Conservation (phyloP, 768 basidiomycete species). For the Leucosporidium scottii region DNA sequence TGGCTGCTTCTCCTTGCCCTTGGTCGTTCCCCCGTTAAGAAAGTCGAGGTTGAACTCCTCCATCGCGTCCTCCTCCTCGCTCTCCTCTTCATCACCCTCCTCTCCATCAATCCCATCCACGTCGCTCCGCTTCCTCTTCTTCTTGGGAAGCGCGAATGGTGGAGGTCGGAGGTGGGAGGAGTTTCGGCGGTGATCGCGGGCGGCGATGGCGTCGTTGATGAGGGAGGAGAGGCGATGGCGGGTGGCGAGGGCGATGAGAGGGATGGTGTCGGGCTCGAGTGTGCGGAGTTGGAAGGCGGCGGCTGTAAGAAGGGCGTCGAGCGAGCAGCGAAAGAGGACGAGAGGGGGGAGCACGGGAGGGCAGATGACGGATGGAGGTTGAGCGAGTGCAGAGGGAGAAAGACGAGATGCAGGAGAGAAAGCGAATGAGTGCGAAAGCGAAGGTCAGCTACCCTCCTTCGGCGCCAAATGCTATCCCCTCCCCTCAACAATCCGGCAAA, state of each 20-base stretch:
- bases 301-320: conserved; percentile 2
- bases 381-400: not conserved
- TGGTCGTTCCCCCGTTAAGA: conserved; percentile 40
- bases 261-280: conserved; percentile 44
- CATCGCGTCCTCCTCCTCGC: conserved; percentile 68
- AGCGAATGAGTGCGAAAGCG: too few relatives aligned
- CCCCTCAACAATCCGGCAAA: too few relatives aligned
- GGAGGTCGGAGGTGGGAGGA: conserved; percentile 46
- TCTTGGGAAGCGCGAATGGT: conserved; percentile 43
- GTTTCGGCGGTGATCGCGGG: conserved; percentile 42
- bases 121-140: conserved; percentile 50
- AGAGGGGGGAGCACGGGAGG: not conserved
- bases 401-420: too few relatives aligned
- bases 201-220: conserved; percentile 24
- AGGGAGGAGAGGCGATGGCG: conserved; percentile 48
- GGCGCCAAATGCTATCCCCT: too few relatives aligned
- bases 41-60: conserved; percentile 63
- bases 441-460: too few relatives aligned
- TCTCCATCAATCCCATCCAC: conserved; percentile 44
- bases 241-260: conserved; percentile 32
- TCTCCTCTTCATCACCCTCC: conserved; percentile 42
- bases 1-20: conserved; percentile 45
- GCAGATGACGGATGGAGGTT: not conserved
- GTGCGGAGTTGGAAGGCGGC: conserved; percentile 26
- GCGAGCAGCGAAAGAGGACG: not conserved